These are phyloP conservation scores for Prasinococcaceae sp. DNA, from an alignment of 139 green algal genomes.

Conservation along the genomic window DNA sequence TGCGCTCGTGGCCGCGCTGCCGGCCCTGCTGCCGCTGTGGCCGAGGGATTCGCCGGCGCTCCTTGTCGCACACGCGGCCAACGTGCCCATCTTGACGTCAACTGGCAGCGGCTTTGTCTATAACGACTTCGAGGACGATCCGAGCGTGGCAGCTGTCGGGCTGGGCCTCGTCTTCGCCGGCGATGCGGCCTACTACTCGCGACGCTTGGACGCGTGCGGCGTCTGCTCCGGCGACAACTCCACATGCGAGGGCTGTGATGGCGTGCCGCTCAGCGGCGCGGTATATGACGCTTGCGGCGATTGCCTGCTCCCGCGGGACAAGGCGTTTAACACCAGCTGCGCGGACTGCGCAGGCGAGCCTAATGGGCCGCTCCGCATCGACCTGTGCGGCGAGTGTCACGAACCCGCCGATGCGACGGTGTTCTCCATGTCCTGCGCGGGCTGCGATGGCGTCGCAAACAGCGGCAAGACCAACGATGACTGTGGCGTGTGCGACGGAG, in stretches of 20 bases:
- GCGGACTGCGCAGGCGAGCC: not conserved
- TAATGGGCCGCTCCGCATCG: not conserved
- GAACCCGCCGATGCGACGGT: not conserved
- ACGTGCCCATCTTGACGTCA: too few relatives aligned
- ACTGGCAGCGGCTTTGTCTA: too few relatives aligned
- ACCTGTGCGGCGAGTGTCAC: not conserved
- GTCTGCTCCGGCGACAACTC: conserved; percentile 3
- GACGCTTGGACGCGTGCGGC: not conserved
- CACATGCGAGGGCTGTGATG: conserved; percentile 10
- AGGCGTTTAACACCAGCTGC: not conserved
- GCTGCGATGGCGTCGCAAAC: not conserved
- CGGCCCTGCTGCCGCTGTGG: too few relatives aligned
- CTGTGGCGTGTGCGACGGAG: not conserved
- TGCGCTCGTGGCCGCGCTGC: too few relatives aligned
- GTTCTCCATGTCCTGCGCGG: not conserved
- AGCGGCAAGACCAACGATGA: not conserved
- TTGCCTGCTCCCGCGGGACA: not conserved
- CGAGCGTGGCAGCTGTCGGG: too few relatives aligned
- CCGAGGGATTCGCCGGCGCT: too few relatives aligned
- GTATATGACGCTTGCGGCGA: conserved; percentile 3
- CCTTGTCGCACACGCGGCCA: too few relatives aligned
- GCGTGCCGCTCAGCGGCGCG: not conserved
- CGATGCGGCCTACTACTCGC: not conserved
- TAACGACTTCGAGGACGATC: too few relatives aligned
- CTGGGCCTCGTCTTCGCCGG: not conserved